phyloP scores from a whole-genome alignment of 768 basidiomycete species.

The Termitomyces sp. region DNA sequence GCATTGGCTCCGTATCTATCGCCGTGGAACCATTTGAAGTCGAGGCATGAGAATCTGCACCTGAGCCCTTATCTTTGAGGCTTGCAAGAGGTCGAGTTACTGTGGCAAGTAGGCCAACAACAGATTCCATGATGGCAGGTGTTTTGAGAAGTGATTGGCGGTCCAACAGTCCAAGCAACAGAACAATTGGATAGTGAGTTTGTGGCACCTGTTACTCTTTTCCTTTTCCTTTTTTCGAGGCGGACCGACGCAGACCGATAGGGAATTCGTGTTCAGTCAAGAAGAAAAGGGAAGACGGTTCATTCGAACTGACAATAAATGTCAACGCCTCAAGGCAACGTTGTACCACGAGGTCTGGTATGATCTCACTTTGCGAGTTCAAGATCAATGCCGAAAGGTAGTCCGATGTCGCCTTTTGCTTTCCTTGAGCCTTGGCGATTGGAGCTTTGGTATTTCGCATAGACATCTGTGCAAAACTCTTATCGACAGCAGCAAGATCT shows the following conservation, averaged over 20 bases:
- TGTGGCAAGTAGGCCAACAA: slow-evolving; percentile 81
- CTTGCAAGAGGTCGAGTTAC: slow-evolving; percentile 80
- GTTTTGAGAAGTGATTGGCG: slow-evolving; percentile 81
- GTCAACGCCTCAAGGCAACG: slow-evolving; percentile 89
- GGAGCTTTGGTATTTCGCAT: slow-evolving; percentile 52
- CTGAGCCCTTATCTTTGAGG: slow-evolving; percentile 46
- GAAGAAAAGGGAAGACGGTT: slow-evolving; percentile 87
- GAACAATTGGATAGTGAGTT: slow-evolving; percentile 87
- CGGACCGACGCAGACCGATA: slow-evolving; percentile 60
- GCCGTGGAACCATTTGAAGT: slow-evolving; percentile 5
- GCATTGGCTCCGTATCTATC: slow-evolving; percentile 4
- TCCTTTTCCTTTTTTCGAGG: slow-evolving; percentile 87
- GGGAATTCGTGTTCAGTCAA: slow-evolving; percentile 92
- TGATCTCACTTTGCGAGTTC: slow-evolving; percentile 64
- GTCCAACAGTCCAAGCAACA: slow-evolving; percentile 84
- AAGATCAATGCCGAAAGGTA: slow-evolving; percentile 43
- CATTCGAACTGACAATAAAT: slow-evolving; percentile 83
- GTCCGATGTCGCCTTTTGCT: slow-evolving; percentile 61
- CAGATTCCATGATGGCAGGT: slow-evolving; percentile 87
- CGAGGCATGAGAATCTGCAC: slow-evolving; percentile 16
- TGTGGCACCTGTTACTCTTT: slow-evolving; percentile 83
- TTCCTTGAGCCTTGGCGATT: slow-evolving; percentile 57
- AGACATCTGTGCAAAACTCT: slow-evolving; percentile 89
- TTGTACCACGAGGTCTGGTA: slow-evolving; percentile 91
- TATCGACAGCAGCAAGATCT: slow-evolving; percentile 88